Conservation (phyloP, 2,329 filamentous ascomycete genomes). For the Penicillium sp. region DNA sequence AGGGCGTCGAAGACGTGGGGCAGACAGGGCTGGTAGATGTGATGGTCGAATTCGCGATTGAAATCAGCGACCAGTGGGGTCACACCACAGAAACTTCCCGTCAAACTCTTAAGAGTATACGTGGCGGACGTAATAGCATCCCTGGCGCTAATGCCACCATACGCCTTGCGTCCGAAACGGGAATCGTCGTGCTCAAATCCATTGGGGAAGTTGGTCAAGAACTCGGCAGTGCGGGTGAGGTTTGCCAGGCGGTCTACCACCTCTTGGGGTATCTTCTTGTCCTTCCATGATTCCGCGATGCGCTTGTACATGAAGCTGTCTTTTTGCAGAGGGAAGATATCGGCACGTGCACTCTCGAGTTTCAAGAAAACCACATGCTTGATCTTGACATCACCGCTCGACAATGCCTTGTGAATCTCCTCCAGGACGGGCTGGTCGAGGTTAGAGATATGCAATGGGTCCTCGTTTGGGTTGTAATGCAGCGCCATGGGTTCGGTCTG, state of each 20-base stretch:
- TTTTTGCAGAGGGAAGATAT: slow-evolving; percentile 47
- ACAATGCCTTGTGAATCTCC: slow-evolving; percentile 28
- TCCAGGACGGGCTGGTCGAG: slow-evolving; percentile 29
- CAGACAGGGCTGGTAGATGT: slow-evolving; percentile 48
- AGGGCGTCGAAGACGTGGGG: slow-evolving; percentile 36
- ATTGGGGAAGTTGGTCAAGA: slow-evolving; percentile 27
- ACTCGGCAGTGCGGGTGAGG: slow-evolving; percentile 30
- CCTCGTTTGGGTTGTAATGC: slow-evolving; percentile 37
- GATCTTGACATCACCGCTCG: slow-evolving; percentile 33
- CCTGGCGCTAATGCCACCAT: slow-evolving; percentile 45
- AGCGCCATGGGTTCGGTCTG: background rate
- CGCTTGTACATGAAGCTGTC: slow-evolving; percentile 36
- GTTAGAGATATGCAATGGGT: slow-evolving; percentile 46
- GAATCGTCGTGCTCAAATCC: slow-evolving; percentile 27
- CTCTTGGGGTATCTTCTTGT: slow-evolving; percentile 35
- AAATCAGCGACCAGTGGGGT: slow-evolving; percentile 44
- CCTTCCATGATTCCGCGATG: slow-evolving; percentile 39
- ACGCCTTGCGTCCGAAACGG: slow-evolving; percentile 21
- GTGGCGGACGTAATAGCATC: slow-evolving; percentile 44
- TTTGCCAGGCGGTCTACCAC: slow-evolving; percentile 26
- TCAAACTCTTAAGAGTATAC: slow-evolving; percentile 47
- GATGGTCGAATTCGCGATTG: slow-evolving; percentile 43
- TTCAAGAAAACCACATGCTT: slow-evolving; percentile 47
- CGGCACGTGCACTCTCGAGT: slow-evolving; percentile 48
- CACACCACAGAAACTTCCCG: slow-evolving; percentile 45